phyloP scores from a whole-genome alignment of 129 eudicot species.

The Centrapalus pauciflorus region DNA sequence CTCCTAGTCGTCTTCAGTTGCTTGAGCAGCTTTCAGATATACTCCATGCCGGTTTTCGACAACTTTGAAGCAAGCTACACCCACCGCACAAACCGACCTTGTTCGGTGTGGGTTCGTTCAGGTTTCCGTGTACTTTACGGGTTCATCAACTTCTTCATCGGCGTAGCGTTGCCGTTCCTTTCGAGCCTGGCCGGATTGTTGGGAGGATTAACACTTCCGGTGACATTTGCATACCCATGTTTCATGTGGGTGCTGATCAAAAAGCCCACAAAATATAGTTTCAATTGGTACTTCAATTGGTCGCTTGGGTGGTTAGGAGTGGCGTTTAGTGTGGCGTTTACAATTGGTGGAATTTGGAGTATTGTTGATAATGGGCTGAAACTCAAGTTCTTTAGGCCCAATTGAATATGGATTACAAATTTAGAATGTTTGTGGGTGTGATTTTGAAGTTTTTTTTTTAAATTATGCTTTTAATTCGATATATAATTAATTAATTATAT shows the following conservation, averaged over 20 bases:
- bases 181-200: slow-evolving; percentile 87
- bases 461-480: slow-evolving; percentile 5
- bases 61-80: slow-evolving; percentile 93
- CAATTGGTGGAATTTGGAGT: slow-evolving; percentile 94
- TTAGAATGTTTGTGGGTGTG: slow-evolving; percentile 11
- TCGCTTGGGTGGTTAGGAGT: slow-evolving; percentile 86
- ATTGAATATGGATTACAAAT: background rate
- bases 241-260: slow-evolving; percentile 97
- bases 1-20: slow-evolving; percentile 90
- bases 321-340: slow-evolving; percentile 76
- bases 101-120: slow-evolving; percentile 88
- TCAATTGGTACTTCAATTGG: slow-evolving; percentile 91
- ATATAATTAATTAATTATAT: slow-evolving; percentile 15
- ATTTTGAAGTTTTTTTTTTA: background rate
- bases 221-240: slow-evolving; percentile 96
- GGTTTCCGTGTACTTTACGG: slow-evolving; percentile 83
- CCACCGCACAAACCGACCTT: slow-evolving; percentile 81
- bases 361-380: slow-evolving; percentile 78
- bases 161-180: slow-evolving; percentile 85
- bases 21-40: slow-evolving; percentile 89
- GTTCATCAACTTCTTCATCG: slow-evolving; percentile 64
- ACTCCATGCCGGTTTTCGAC: slow-evolving; percentile 94
- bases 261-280: slow-evolving; percentile 67
- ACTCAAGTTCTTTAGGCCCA: slow-evolving; percentile 83
- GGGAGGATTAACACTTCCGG: slow-evolving; percentile 91